Conservation (phyloP, 768 basidiomycete species). For the Tricholomella constricta region DNA sequence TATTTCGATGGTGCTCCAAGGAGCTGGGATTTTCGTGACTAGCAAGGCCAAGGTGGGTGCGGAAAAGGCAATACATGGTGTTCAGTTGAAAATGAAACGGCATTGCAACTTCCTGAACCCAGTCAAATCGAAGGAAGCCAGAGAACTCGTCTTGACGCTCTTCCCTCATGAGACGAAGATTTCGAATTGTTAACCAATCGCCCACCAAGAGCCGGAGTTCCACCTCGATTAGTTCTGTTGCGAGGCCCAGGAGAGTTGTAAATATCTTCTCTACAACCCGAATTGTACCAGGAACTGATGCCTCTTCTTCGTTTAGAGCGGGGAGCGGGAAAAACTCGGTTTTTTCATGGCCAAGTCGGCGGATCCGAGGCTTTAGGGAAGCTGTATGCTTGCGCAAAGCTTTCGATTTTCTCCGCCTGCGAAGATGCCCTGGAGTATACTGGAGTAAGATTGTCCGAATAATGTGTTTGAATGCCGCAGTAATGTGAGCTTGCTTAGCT, state of each 20-base stretch:
- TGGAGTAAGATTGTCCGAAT: conserved; percentile 7
- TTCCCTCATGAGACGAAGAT: conserved; percentile 11
- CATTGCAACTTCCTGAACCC: conserved; percentile 17
- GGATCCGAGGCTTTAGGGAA: conserved; percentile 3
- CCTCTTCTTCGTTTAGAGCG: conserved; percentile 12
- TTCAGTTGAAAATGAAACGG: conserved; percentile 18
- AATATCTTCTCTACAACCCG: conserved; percentile 14
- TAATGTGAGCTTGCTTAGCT: background rate
- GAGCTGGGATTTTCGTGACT: conserved; percentile 11
- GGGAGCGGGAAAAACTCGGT: conserved; percentile 13
- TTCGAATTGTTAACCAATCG: conserved; percentile 14
- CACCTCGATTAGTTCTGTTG: conserved; percentile 5
- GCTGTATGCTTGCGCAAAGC: background rate
- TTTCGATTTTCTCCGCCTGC: background rate
- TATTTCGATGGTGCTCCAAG: conserved; percentile 13
- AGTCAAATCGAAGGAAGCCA: conserved; percentile 6
- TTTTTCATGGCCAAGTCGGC: conserved; percentile 5
- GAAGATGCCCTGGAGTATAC: background rate
- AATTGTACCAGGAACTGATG: conserved; percentile 10
- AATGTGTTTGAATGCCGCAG: conserved; percentile 10
- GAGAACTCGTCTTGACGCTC: conserved; percentile 4
- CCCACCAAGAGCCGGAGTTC: conserved; percentile 11
- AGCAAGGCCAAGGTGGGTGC: conserved; percentile 8
- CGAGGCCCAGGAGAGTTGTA: conserved; percentile 1
- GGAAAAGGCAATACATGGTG: conserved; percentile 11